Percentiles rank a stretch among this genome's conserved stretches.
These are phyloP conservation scores for Prasinococcaceae sp. DNA, from an alignment of 139 green algal species.

Conservation along the genomic window DNA sequence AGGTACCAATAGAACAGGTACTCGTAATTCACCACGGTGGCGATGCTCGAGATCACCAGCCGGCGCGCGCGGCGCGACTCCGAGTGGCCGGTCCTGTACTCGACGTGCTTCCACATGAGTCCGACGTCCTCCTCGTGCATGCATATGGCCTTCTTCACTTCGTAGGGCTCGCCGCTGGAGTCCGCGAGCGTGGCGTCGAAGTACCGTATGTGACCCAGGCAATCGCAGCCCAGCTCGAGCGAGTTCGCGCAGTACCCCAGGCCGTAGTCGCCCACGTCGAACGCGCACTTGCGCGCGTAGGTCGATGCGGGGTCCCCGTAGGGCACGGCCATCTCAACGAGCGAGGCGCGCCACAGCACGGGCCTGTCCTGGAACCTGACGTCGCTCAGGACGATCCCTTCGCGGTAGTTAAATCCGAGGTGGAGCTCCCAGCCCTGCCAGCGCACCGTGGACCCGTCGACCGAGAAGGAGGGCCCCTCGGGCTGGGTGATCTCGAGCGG, in stretches of 20 bases:
- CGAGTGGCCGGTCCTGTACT: conserved; percentile 40
- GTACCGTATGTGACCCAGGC: conserved; percentile 70
- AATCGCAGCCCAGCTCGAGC: conserved; percentile 73
- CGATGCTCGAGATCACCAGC: conserved; percentile 39
- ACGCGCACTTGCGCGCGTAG: conserved; percentile 27
- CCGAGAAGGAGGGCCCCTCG: conserved; percentile 32
- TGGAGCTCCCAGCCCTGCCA: conserved; percentile 21
- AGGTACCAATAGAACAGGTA: conserved; percentile 30
- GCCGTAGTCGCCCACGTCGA: conserved; percentile 28
- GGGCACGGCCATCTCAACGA: conserved; percentile 29
- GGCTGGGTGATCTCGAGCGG: conserved; percentile 59
- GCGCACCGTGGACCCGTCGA: conserved; percentile 3
- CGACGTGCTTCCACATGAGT: conserved; percentile 67
- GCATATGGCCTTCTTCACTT: conserved; percentile 61
- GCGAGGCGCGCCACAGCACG: conserved; percentile 8
- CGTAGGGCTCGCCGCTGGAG: conserved; percentile 25
- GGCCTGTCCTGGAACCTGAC: conserved; percentile 8
- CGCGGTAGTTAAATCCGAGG: conserved; percentile 19
- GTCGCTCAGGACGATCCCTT: conserved; percentile 22
- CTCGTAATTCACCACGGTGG: conserved; percentile 50
- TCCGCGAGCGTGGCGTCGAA: conserved; percentile 44
- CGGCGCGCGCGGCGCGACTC: conserved; percentile 29
- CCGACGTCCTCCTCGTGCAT: conserved; percentile 76
- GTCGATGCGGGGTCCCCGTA: conserved; percentile 22
- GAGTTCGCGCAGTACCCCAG: conserved; percentile 30